Percentiles rank a stretch among this genome's conserved stretches.
These are phyloP conservation scores for Silene latifolia DNA, from an alignment of 148 eudicot genomes.

Conservation along the genomic window DNA sequence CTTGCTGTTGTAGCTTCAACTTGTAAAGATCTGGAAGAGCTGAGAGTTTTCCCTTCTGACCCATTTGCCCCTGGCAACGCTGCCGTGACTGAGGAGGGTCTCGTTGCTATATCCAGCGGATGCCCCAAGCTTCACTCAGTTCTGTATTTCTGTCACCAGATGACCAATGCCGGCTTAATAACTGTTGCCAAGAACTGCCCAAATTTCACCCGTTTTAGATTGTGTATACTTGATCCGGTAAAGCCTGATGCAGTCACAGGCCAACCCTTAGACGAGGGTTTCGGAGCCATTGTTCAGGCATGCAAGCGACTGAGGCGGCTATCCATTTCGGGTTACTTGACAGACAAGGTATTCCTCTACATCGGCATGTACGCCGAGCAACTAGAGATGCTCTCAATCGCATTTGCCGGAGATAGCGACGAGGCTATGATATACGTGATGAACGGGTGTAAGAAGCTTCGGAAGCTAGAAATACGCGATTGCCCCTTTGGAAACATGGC, in stretches of 20 bases:
- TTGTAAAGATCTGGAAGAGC: constrained; percentile 77
- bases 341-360: constrained; percentile 73
- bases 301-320: constrained; percentile 68
- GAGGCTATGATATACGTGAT: constrained; percentile 71
- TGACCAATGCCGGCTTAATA: constrained; percentile 77
- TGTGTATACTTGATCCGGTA: constrained; percentile 55
- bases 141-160: constrained; percentile 75
- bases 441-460: constrained; percentile 76
- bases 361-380: constrained; percentile 88
- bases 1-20: constrained; percentile 55
- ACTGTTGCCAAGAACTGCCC: constrained; percentile 77
- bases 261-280: constrained; percentile 75
- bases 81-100: constrained; percentile 72
- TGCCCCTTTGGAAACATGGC: constrained; percentile 74
- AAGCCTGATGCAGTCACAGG: constrained; percentile 62
- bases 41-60: constrained; percentile 80
- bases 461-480: constrained; percentile 75
- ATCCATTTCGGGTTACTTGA: constrained; percentile 65
- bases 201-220: constrained; percentile 57
- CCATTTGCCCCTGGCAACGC: constrained; percentile 42
- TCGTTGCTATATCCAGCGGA: constrained; percentile 73
- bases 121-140: constrained; percentile 71
- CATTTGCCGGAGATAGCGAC: constrained; percentile 79
- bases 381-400: constrained; percentile 85
- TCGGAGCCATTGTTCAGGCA: constrained; percentile 74